Conservation (phyloP, 805 yeast genomes). For the Candida palmyrensis region DNA sequence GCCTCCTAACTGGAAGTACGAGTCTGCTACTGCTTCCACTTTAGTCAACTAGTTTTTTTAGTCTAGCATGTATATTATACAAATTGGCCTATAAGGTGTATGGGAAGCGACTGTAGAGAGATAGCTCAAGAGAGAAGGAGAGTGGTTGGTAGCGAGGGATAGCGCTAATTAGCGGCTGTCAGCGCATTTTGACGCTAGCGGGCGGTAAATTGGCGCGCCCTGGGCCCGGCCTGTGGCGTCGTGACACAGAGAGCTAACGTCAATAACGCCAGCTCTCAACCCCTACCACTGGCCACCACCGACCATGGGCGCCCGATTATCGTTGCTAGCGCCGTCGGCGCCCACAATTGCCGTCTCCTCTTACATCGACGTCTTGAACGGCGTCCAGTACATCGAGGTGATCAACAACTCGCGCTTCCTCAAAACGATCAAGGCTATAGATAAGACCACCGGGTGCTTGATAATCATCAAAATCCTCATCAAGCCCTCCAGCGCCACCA, state of each 20-base stretch:
- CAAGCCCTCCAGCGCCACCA: conserved; percentile 49
- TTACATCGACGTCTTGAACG: conserved; percentile 73
- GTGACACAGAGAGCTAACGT: no score
- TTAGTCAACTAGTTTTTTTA: conserved; percentile 79
- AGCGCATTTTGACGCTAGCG: no score
- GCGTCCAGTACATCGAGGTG: conserved; percentile 69
- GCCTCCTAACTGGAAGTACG: conserved; percentile 99
- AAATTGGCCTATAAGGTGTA: no score
- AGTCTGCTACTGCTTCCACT: conserved; percentile 99
- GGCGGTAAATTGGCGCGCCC: no score
- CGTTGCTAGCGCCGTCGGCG: conserved; percentile 83
- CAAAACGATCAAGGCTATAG: conserved; percentile 79
- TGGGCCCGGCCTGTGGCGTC: no score
- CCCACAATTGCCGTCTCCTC: conserved; percentile 90
- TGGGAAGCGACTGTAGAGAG: no score
- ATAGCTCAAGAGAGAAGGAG: no score
- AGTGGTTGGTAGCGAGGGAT: no score
- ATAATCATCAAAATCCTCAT: conserved; percentile 74
- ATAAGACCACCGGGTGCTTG: conserved; percentile 57
- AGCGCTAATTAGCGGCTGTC: no score
- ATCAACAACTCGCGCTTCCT: conserved; percentile 79
- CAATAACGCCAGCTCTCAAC: no score
- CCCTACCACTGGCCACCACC: no score
- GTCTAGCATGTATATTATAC: conserved; percentile 10
- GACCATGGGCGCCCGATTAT: conserved; percentile 86